Evolutionary conservation across 176 grass and related monocot genomes (phyloP).

Genomic region (Elaeis guineensis): DNA sequence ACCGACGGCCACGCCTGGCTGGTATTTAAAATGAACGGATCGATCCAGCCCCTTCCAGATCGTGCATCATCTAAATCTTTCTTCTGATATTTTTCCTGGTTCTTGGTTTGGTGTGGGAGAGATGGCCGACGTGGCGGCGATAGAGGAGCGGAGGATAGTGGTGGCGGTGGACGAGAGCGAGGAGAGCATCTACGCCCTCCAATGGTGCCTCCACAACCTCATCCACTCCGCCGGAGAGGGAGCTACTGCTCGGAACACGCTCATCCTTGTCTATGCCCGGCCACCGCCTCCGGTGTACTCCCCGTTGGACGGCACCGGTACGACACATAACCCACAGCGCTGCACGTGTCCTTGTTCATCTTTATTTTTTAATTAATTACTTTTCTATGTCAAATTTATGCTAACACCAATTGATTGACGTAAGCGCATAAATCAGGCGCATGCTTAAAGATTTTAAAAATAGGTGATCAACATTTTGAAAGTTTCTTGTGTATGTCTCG

Average conservation of each 20-base stretch:
- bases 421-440: not conserved
- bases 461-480: no score
- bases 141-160: conserved; percentile 29
- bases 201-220: conserved; percentile 61
- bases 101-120: not conserved
- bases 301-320: conserved; percentile 60
- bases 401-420: not conserved
- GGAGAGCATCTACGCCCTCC: conserved; percentile 61
- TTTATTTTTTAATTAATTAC: not conserved
- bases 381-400: not conserved
- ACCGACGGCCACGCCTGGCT: no score
- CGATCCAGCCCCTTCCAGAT: no score
- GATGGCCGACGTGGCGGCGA: conserved; percentile 14
- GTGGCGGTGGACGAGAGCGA: conserved; percentile 80
- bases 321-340: not conserved
- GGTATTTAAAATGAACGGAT: no score
- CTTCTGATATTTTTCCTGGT: no score
- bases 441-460: no score
- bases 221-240: conserved; percentile 1
- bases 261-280: conserved; percentile 59
- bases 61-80: no score
- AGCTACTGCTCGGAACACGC: conserved; percentile 21
- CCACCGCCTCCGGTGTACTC: conserved; percentile 35
- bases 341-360: not conserved
- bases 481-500: no score